Evolutionary conservation across 1,284 basidiomycete species (phyloP).

Genomic region (Lignosus rhinocerotis): DNA sequence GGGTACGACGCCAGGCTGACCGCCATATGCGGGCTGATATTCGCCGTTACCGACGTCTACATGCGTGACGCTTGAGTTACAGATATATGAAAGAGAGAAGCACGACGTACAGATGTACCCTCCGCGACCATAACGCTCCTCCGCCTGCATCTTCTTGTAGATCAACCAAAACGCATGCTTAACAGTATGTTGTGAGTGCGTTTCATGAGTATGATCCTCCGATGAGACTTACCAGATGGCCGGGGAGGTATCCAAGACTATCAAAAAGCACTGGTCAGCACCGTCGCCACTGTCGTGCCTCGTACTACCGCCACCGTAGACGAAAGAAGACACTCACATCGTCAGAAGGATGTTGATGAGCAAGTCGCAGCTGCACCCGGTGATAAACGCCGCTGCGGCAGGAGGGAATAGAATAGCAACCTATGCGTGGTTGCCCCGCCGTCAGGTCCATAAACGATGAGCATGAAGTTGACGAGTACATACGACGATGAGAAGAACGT

Average conservation of each 20-base stretch:
- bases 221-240: slow-evolving; percentile 49
- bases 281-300: slow-evolving; percentile 53
- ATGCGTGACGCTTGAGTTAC: not conserved
- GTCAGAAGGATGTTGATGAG: slow-evolving; percentile 81
- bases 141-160: slow-evolving; percentile 61
- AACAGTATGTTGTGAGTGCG: not conserved
- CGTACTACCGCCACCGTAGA: slow-evolving; percentile 62
- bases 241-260: slow-evolving; percentile 76
- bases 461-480: slow-evolving; percentile 6
- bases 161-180: slow-evolving; percentile 54
- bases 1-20: slow-evolving; percentile 30
- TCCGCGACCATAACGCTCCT: slow-evolving; percentile 56
- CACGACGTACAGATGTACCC: slow-evolving; percentile 47
- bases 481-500: slow-evolving; percentile 34
- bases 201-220: not conserved
- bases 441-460: not conserved
- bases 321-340: slow-evolving; percentile 44
- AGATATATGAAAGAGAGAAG: not conserved
- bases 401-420: slow-evolving; percentile 79
- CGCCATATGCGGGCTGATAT: slow-evolving; percentile 46
- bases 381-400: slow-evolving; percentile 70
- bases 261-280: not conserved
- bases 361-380: slow-evolving; percentile 78
- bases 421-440: slow-evolving; percentile 34
- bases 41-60: slow-evolving; percentile 57